Conservation (phyloP, 108 stramenopile species). For the Cyclotella sp. region DNA sequence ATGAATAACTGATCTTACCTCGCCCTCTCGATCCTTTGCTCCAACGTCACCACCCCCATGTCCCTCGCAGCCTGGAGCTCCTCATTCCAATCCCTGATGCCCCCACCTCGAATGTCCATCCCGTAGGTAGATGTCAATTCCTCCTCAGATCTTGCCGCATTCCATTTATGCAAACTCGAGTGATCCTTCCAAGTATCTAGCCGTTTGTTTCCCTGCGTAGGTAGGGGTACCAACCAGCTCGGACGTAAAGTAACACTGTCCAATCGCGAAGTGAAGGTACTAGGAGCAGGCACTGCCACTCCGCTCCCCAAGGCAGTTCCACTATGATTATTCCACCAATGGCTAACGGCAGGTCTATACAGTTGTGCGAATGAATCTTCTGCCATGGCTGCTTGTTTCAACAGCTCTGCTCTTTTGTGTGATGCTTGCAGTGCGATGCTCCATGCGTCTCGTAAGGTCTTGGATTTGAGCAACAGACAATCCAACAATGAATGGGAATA, state of each 20-base stretch:
- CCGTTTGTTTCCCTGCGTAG: conserved; percentile 37
- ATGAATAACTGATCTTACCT: conserved; percentile 37
- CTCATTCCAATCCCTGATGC: conserved; percentile 95
- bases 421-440: conserved; percentile 61
- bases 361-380: conserved; percentile 42
- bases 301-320: conserved; percentile 51
- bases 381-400: conserved; percentile 5
- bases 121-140: conserved; percentile 79
- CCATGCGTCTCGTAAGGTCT: conserved; percentile 58
- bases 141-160: conserved; percentile 73
- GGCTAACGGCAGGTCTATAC: conserved; percentile 35
- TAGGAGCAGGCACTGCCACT: conserved; percentile 34
- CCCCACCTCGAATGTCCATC: conserved; percentile 87
- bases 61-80: conserved; percentile 91
- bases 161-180: conserved; percentile 59
- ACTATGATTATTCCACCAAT: conserved; percentile 44
- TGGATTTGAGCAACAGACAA: conserved; percentile 71
- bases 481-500: conserved; percentile 82
- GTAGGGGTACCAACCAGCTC: conserved; percentile 74
- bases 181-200: conserved; percentile 47
- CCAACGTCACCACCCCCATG: conserved; percentile 71
- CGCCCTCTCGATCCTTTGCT: conserved; percentile 82
- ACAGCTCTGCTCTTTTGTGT: conserved; percentile 58
- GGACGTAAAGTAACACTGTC: conserved; percentile 74
- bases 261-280: conserved; percentile 52